phyloP scores from a whole-genome alignment of 495 filamentous ascomycete species.

The Aspergillus asperescens region DNA sequence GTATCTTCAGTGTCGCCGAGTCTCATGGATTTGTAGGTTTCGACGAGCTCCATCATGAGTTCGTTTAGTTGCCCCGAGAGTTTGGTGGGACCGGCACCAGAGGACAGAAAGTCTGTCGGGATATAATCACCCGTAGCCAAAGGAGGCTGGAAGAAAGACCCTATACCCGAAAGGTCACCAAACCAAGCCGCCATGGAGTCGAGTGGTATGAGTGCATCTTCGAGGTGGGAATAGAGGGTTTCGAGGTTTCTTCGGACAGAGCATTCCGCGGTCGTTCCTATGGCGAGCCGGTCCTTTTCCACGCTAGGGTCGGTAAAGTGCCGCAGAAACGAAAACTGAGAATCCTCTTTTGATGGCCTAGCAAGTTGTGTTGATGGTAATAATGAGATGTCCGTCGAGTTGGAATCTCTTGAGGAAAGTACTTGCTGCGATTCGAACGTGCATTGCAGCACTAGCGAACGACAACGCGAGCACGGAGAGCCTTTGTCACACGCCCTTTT shows the following conservation, averaged over 20 bases:
- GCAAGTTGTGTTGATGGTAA: constrained; percentile 53
- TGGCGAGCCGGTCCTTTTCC: constrained; percentile 32
- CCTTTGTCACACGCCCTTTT: constrained; percentile 31
- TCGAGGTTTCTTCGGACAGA: constrained; percentile 32
- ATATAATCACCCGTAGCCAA: constrained; percentile 18
- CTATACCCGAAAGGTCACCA: constrained; percentile 11
- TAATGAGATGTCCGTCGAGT: constrained; percentile 7
- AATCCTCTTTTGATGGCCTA: constrained; percentile 31
- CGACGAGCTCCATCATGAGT: constrained; percentile 27
- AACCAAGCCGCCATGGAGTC: constrained; percentile 17
- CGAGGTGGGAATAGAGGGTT: constrained; percentile 28
- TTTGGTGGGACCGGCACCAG: constrained; percentile 23
- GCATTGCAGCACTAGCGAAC: constrained; percentile 22
- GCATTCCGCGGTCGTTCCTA: constrained; percentile 32
- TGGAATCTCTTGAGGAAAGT: not conserved
- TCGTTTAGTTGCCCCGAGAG: constrained; percentile 30
- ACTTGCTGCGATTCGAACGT: constrained; percentile 14
- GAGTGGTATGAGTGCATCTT: constrained; percentile 28
- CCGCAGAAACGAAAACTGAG: constrained; percentile 30
- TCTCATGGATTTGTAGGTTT: constrained; percentile 32
- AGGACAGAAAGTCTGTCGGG: constrained; percentile 17
- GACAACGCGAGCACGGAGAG: constrained; percentile 29
- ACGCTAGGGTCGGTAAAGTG: constrained; percentile 34
- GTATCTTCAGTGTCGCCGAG: not conserved
- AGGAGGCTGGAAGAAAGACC: constrained; percentile 16